Conservation (phyloP, 2,329 filamentous ascomycete species). For the Cordyceps fumosorosea region DNA sequence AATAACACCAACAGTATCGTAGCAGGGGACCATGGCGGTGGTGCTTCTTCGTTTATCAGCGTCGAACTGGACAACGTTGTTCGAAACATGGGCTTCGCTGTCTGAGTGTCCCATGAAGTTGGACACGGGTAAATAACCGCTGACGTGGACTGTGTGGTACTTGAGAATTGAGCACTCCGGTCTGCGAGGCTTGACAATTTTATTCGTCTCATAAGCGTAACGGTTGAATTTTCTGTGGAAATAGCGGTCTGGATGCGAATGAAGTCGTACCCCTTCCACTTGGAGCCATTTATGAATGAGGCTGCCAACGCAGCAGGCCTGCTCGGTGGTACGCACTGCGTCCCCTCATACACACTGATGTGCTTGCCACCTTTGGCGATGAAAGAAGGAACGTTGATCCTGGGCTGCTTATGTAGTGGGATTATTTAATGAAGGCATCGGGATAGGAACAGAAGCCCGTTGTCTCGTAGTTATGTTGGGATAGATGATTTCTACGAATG, state of each 20-base stretch:
- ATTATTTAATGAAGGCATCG: no score
- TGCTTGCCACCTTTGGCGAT: not conserved
- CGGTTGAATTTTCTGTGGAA: slow-evolving; percentile 22
- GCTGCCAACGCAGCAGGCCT: slow-evolving; percentile 12
- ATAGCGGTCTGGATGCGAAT: slow-evolving; percentile 28
- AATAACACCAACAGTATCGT: slow-evolving; percentile 21
- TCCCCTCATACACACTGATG: slow-evolving; percentile 1
- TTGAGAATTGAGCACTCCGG: slow-evolving; percentile 29
- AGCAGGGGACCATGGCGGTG: slow-evolving; percentile 22
- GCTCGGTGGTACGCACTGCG: slow-evolving; percentile 1
- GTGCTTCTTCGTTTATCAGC: not conserved
- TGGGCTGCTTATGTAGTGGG: not conserved
- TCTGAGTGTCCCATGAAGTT: slow-evolving; percentile 28
- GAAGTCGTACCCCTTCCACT: slow-evolving; percentile 24
- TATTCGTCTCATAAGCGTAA: slow-evolving; percentile 25
- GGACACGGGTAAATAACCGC: slow-evolving; percentile 34
- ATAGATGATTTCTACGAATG: no score
- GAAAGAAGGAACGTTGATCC: not conserved
- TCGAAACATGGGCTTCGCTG: slow-evolving; percentile 1
- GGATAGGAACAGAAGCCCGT: no score
- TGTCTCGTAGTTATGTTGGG: no score
- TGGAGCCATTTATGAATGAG: slow-evolving; percentile 28
- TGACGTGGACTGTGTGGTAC: slow-evolving; percentile 23
- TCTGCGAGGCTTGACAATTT: slow-evolving; percentile 26
- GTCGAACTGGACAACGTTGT: not conserved